Conservation (phyloP, 106 monocot genomes). For the Phalaenopsis equestris region DNA sequence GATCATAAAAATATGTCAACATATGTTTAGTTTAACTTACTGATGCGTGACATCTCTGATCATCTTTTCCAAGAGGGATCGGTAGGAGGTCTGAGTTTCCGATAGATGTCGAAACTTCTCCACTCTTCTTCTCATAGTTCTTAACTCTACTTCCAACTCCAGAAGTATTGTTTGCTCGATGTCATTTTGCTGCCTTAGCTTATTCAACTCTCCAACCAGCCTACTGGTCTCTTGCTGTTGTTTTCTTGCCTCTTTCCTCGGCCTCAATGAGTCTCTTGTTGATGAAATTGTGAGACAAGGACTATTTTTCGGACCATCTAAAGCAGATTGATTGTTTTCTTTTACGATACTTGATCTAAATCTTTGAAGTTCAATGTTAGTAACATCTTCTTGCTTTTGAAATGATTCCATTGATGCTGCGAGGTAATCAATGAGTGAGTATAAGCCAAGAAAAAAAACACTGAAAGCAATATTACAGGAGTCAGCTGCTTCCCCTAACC, state of each 20-base stretch:
- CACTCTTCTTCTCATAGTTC: conserved; percentile 49
- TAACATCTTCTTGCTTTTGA: conserved; percentile 21
- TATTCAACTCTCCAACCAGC: conserved; percentile 44
- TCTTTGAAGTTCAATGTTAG: conserved; percentile 12
- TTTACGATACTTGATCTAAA: conserved; percentile 25
- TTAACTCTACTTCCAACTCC: conserved; percentile 50
- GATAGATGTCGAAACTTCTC: conserved; percentile 72
- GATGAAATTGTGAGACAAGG: conserved; percentile 54
- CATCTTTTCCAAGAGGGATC: conserved; percentile 71
- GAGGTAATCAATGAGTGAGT: background rate
- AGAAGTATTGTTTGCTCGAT: conserved; percentile 39
- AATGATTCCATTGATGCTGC: conserved; percentile 15
- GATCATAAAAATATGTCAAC: no score
- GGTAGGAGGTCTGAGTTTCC: conserved; percentile 73
- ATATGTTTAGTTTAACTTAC: conserved; percentile 33
- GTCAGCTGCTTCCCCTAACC: conserved; percentile 18
- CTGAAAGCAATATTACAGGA: no score
- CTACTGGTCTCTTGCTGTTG: conserved; percentile 36
- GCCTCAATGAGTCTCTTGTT: conserved; percentile 71
- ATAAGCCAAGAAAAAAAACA: no score
- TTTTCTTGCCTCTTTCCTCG: conserved; percentile 48
- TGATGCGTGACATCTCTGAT: conserved; percentile 88
- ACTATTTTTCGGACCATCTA: conserved; percentile 11
- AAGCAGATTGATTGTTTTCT: conserved; percentile 43
- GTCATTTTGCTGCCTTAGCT: conserved; percentile 54